Evolutionary conservation across 1,284 basidiomycete species (phyloP).

Genomic region (Bjerkandera adusta): DNA sequence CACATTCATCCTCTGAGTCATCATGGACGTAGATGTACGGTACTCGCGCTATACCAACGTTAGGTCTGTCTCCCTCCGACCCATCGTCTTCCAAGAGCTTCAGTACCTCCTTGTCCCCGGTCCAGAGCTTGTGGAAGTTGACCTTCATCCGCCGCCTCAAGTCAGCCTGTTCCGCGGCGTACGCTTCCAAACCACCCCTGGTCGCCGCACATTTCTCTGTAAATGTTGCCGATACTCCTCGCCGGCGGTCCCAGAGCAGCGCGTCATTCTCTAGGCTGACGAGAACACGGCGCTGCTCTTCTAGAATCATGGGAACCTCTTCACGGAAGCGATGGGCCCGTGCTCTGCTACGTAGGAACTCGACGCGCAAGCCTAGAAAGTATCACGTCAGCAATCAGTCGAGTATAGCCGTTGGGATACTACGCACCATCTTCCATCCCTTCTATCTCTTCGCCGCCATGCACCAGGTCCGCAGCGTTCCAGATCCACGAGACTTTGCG

Average conservation of each 20-base stretch:
- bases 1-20: too few relatives aligned
- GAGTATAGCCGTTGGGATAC: too few relatives aligned
- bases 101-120: too few relatives aligned
- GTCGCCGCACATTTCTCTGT: not conserved
- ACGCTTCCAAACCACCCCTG: not conserved
- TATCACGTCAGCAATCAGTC: not conserved
- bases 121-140: not conserved
- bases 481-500: not conserved
- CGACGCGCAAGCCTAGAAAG: not conserved
- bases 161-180: not conserved
- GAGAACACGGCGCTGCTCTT: not conserved
- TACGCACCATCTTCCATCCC: constrained; percentile 5
- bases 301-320: not conserved
- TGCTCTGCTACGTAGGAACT: not conserved
- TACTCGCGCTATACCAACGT: too few relatives aligned
- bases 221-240: too few relatives aligned
- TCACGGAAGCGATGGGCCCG: not conserved
- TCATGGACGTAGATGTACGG: too few relatives aligned
- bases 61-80: not conserved
- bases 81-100: not conserved
- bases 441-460: not conserved
- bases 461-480: not conserved
- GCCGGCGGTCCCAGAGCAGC: not conserved
- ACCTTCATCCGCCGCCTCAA: not conserved
- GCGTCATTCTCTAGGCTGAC: not conserved